A percentile compares a stretch with the other conserved stretches of the same genome.
Evolutionary conservation across 2,329 filamentous ascomycete species (phyloP).

Genomic region (Talaromyces funiculosus): DNA sequence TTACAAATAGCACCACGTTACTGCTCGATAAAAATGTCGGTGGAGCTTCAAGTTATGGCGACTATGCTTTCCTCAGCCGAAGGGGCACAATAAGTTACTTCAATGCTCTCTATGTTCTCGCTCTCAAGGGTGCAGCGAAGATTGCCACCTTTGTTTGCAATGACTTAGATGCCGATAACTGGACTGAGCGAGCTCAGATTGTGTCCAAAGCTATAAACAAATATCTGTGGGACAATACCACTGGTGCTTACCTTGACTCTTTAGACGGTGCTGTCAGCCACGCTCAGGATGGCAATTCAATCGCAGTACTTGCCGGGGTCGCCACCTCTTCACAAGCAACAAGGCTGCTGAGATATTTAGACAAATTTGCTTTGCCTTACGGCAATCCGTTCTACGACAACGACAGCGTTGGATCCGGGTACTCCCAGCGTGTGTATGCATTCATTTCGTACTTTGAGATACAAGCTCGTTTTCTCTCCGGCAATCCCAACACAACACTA

Average conservation of each 20-base stretch:
- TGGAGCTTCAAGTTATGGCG: too few relatives aligned
- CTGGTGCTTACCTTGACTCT: not conserved
- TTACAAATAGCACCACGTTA: too few relatives aligned
- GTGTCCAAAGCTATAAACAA: not conserved
- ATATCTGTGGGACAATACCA: not conserved
- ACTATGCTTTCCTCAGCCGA: too few relatives aligned
- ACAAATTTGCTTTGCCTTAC: not conserved
- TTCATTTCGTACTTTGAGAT: not conserved
- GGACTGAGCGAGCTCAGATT: not conserved
- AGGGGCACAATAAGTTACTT: too few relatives aligned
- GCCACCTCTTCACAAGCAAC: not conserved
- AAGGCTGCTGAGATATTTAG: not conserved
- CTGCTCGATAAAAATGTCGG: too few relatives aligned
- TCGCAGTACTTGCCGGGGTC: not conserved
- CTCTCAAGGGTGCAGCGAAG: too few relatives aligned
- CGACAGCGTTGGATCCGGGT: not conserved
- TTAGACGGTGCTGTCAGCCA: not conserved
- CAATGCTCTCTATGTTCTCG: too few relatives aligned
- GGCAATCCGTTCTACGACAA: not conserved
- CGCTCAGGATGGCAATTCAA: not conserved
- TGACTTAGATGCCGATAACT: not conserved
- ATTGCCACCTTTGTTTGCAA: not conserved
- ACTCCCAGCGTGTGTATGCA: not conserved
- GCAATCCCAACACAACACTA: not conserved
- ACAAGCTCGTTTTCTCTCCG: not conserved